Percentiles rank a stretch among this genome's conserved stretches.
Conservation (phyloP, 257 asterid genomes). For the Linaria vulgaris region DNA sequence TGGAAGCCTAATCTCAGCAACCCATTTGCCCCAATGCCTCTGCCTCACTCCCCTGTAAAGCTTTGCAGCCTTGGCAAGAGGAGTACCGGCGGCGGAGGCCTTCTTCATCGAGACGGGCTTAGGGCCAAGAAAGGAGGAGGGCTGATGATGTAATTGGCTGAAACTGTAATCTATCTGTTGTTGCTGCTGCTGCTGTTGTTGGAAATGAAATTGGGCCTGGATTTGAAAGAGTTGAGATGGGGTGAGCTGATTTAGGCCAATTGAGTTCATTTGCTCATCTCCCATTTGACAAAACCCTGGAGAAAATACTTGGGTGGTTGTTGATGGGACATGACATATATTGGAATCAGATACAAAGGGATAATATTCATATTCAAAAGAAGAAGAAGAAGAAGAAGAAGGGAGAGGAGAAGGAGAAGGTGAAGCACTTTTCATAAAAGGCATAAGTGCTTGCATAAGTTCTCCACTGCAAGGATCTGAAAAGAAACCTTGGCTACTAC, state of each 20-base stretch:
- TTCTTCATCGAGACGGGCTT: conserved; percentile 67
- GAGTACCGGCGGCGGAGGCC: conserved; percentile 41
- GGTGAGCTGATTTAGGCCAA: conserved; percentile 57
- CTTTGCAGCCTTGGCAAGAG: conserved; percentile 51
- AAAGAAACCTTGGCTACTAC: conserved; percentile 31
- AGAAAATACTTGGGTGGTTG: conserved; percentile 55
- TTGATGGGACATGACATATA: conserved; percentile 49
- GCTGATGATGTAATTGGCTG: conserved; percentile 25
- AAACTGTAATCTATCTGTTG: conserved; percentile 24
- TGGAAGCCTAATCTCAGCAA: conserved; percentile 87
- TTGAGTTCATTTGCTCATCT: conserved; percentile 39
- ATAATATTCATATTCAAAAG: no score
- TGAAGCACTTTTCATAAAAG: conserved; percentile 70
- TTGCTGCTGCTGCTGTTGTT: conserved; percentile 46
- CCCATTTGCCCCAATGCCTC: conserved; percentile 98
- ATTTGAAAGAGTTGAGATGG: conserved; percentile 71
- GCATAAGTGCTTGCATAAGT: conserved; percentile 86
- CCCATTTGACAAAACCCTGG: conserved; percentile 46
- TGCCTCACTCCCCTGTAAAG: conserved; percentile 92
- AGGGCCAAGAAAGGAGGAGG: conserved; percentile 45
- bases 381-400: conserved; percentile 27
- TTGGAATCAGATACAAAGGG: conserved; percentile 37
- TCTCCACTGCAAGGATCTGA: conserved; percentile 75
- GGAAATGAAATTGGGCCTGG: conserved; percentile 60
- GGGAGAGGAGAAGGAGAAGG: conserved; percentile 19